Percentiles rank a stretch among this genome's conserved stretches.
Evolutionary conservation across 2,329 filamentous ascomycete genomes (phyloP).

Genomic region (Fusarium sp.): DNA sequence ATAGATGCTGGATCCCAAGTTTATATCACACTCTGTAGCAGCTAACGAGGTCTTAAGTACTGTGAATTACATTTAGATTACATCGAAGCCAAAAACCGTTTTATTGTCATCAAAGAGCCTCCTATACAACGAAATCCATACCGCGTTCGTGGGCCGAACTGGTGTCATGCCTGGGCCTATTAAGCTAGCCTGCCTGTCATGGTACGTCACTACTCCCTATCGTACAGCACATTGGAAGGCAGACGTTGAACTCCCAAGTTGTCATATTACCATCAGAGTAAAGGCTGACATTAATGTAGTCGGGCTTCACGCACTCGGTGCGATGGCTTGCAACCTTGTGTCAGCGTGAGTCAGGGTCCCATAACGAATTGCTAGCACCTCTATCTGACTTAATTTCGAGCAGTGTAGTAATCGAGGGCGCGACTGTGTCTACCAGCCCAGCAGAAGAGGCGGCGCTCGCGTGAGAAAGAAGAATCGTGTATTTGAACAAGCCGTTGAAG

Average conservation of each 20-base stretch:
- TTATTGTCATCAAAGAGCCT: background rate
- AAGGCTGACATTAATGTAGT: background rate
- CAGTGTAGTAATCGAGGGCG: background rate
- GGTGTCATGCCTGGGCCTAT: background rate
- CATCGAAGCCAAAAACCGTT: background rate
- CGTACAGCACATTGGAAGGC: background rate
- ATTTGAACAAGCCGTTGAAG: background rate
- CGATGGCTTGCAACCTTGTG: background rate
- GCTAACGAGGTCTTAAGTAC: background rate
- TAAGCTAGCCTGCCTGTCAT: background rate
- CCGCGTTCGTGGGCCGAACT: background rate
- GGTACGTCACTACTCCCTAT: background rate
- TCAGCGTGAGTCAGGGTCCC: background rate
- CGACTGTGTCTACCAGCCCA: background rate
- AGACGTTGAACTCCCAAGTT: background rate
- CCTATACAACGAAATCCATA: background rate
- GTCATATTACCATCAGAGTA: background rate
- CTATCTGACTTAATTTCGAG: background rate
- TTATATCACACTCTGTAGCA: background rate
- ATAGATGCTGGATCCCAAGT: background rate
- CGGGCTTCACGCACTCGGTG: background rate
- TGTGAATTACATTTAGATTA: background rate
- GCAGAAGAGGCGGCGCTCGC: background rate
- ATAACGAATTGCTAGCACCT: background rate
- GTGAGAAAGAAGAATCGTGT: background rate